Evolutionary conservation across 768 basidiomycete genomes (phyloP).

Genomic region (Lepiota brunneoincarnata): DNA sequence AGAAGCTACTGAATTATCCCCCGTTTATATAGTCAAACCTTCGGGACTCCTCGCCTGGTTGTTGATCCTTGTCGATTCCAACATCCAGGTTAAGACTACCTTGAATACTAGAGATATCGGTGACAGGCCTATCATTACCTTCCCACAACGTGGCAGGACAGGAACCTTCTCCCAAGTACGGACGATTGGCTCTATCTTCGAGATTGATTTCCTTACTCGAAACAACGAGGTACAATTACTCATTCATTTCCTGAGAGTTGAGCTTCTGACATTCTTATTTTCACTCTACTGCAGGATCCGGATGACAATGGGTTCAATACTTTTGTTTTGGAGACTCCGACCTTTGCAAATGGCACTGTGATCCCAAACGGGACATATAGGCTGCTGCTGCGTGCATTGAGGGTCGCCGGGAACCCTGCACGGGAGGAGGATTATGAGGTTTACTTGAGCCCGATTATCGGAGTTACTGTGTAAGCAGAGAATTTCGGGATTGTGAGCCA

Average conservation of each 20-base stretch:
- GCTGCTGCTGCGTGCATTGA: constrained; percentile 36
- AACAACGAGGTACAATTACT: constrained; percentile 35
- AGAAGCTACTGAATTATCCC: background rate
- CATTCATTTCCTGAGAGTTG: background rate
- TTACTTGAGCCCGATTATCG: constrained; percentile 43
- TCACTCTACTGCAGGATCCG: constrained; percentile 15
- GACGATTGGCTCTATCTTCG: constrained; percentile 46
- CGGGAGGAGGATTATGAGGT: constrained; percentile 43
- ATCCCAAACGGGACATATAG: constrained; percentile 43
- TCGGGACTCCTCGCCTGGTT: constrained; percentile 46
- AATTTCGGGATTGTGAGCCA: background rate
- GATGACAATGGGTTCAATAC: constrained; percentile 28
- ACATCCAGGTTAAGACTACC: constrained; percentile 38
- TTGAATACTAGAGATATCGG: constrained; percentile 27
- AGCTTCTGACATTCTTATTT: background rate
- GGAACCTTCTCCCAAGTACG: constrained; percentile 38
- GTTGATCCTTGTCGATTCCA: constrained; percentile 46
- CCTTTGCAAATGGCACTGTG: constrained; percentile 41
- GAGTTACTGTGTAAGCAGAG: constrained; percentile 52
- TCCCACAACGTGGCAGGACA: constrained; percentile 31
- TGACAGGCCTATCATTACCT: constrained; percentile 32
- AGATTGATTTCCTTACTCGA: constrained; percentile 45
- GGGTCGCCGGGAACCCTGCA: constrained; percentile 39
- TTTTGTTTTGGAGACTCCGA: constrained; percentile 26
- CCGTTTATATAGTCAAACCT: constrained; percentile 22